Percentiles rank a stretch among this genome's conserved stretches.
Evolutionary conservation across 83 land plant genomes (phyloP).

Genomic region (Diphasiastrum complanatum): DNA sequence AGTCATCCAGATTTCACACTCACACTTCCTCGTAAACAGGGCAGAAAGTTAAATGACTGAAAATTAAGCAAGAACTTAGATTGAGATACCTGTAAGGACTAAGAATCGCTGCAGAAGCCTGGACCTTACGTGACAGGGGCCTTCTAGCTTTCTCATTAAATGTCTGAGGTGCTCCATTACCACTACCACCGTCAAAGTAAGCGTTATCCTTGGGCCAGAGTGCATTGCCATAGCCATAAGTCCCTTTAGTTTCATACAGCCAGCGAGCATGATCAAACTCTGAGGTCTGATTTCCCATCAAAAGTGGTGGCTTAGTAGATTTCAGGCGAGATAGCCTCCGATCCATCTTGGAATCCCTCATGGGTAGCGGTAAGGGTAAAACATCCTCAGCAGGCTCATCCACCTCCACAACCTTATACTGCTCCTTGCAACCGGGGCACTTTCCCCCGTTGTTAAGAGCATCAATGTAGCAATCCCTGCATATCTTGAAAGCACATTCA

Average conservation of each 20-base stretch:
- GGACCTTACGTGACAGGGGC: slow-evolving; percentile 1
- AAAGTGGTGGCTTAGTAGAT: slow-evolving; percentile 2
- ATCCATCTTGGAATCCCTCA: too few species aligned
- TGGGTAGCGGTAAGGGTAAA: slow-evolving; percentile 2
- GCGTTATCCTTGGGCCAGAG: slow-evolving; percentile 15
- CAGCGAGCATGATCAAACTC: slow-evolving; percentile 18
- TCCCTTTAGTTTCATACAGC: slow-evolving; percentile 15
- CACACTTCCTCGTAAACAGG: too few species aligned
- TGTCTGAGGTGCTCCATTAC: neutral
- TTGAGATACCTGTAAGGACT: slow-evolving; percentile 12
- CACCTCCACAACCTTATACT: slow-evolving; percentile 5
- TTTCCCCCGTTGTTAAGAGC: slow-evolving; percentile 7
- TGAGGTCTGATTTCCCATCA: slow-evolving; percentile 11
- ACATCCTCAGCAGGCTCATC: neutral
- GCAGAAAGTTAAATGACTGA: too few species aligned
- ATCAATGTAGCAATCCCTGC: slow-evolving; percentile 14
- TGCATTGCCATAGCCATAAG: slow-evolving; percentile 14
- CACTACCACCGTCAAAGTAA: neutral
- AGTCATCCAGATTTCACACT: too few species aligned
- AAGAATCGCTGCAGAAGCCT: slow-evolving; percentile 2
- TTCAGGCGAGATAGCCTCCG: slow-evolving; percentile 4
- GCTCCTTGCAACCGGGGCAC: slow-evolving; percentile 13
- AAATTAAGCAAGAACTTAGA: neutral
- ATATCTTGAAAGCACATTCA: slow-evolving; percentile 8
- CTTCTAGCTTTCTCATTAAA: slow-evolving; percentile 12